Conservation (phyloP, 208 protist genomes). For the Trypanosoma platydactyli region DNA sequence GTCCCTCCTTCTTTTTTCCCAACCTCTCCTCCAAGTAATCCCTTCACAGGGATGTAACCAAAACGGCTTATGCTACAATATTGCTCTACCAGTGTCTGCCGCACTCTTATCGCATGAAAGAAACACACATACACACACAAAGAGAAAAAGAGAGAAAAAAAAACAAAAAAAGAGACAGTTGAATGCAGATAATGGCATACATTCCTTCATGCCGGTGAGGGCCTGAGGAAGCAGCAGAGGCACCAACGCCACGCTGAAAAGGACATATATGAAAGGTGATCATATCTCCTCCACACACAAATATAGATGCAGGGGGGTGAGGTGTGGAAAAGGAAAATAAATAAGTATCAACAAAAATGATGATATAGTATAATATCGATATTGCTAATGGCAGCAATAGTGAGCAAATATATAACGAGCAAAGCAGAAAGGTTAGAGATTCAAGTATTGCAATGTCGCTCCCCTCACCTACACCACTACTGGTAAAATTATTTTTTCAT, state of each 20-base stretch:
- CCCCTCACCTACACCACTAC: no score
- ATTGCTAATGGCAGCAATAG: neutral
- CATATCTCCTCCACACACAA: neutral
- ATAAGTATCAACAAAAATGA: slow-evolving; percentile 18
- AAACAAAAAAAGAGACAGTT: neutral
- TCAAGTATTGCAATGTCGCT: no score
- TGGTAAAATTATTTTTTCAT: neutral
- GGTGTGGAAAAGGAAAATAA: slow-evolving; percentile 13
- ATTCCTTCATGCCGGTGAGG: neutral
- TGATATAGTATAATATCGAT: neutral
- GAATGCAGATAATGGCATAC: neutral
- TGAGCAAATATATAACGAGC: neutral
- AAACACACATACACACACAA: no score
- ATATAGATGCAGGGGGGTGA: slow-evolving; percentile 24
- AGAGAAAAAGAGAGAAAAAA: slow-evolving; percentile 24
- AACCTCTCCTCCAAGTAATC: no score
- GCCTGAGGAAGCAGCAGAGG: slow-evolving; percentile 13
- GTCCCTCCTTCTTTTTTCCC: no score
- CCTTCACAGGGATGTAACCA: no score
- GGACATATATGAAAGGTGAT: slow-evolving; percentile 16
- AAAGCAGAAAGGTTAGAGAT: no score
- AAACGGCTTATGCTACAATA: neutral
- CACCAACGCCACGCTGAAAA: neutral
- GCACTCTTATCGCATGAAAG: slow-evolving; percentile 4
- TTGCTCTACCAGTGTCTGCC: neutral